Percentiles rank a stretch among this genome's conserved stretches.
Conservation (phyloP, 805 yeast genomes). For the Wickerhamiella kurtzmanii region DNA sequence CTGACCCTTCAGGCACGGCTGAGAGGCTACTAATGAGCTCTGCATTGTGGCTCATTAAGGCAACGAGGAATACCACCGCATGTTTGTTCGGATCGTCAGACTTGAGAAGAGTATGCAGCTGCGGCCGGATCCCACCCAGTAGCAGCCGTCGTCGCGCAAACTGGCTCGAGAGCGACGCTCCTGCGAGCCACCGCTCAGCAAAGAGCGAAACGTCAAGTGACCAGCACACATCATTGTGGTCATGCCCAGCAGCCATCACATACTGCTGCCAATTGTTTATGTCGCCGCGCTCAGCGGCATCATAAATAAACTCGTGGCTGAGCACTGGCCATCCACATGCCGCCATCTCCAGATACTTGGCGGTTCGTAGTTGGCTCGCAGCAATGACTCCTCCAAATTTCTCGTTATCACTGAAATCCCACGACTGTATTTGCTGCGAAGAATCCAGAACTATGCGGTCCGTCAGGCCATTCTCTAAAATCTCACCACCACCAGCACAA, state of each 20-base stretch:
- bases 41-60: neutral
- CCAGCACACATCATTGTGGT: conserved; percentile 24
- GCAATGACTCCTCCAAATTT: conserved; percentile 58
- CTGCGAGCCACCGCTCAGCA: conserved; percentile 12
- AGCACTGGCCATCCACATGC: conserved; percentile 81
- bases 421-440: conserved; percentile 1
- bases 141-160: conserved; percentile 16
- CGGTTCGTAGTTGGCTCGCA: conserved; percentile 44
- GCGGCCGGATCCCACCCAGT: conserved; percentile 4
- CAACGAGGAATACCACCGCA: neutral
- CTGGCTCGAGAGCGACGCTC: conserved; percentile 17
- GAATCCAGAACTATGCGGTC: conserved; percentile 3
- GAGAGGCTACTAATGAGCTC: neutral
- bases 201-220: conserved; percentile 13
- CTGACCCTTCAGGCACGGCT: conserved; percentile 13
- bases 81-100: neutral
- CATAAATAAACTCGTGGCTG: conserved; percentile 42
- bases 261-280: conserved; percentile 38
- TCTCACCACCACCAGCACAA: conserved; percentile 5
- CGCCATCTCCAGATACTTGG: conserved; percentile 62
- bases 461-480: conserved; percentile 7
- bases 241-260: conserved; percentile 60
- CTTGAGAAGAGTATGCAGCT: conserved; percentile 1
- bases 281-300: conserved; percentile 29
- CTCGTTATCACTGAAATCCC: conserved; percentile 15